Percentiles rank a stretch among this genome's conserved stretches.
Conservation (phyloP, 306 rosid genomes). For the Vigna trinervia region DNA sequence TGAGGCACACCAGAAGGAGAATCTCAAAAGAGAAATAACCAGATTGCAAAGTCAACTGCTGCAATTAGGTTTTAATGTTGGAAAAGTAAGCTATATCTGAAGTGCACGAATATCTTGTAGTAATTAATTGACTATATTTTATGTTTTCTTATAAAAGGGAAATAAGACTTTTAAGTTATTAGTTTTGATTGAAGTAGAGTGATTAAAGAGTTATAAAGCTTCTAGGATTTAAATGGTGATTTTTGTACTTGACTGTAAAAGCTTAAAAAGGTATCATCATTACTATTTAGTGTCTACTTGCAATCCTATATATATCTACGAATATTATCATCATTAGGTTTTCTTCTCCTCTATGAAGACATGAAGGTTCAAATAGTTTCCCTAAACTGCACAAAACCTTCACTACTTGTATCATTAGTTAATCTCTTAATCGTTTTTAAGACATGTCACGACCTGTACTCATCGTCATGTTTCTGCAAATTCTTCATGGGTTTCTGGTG, state of each 20-base stretch:
- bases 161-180: neutral
- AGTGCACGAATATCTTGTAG: neutral
- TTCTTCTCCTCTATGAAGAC: neutral
- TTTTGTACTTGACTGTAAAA: neutral
- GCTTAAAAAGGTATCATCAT: slow-evolving; percentile 7
- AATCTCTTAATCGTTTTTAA: neutral
- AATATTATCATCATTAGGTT: too few species aligned
- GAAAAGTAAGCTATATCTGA: slow-evolving; percentile 55
- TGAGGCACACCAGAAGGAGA: slow-evolving; percentile 63
- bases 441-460: neutral
- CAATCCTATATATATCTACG: neutral
- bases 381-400: neutral
- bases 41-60: slow-evolving; percentile 74
- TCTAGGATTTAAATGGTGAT: neutral
- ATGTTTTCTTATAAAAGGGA: slow-evolving; percentile 12
- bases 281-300: neutral
- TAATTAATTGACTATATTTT: slow-evolving; percentile 16
- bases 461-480: neutral
- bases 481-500: neutral
- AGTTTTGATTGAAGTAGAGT: too few species aligned
- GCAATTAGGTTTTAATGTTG: slow-evolving; percentile 75
- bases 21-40: slow-evolving; percentile 77
- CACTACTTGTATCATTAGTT: neutral
- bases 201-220: neutral
- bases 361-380: neutral